These are phyloP conservation scores for Penicillium janthinellum DNA, from an alignment of 2,329 filamentous ascomycete genomes.

Conservation along the genomic window DNA sequence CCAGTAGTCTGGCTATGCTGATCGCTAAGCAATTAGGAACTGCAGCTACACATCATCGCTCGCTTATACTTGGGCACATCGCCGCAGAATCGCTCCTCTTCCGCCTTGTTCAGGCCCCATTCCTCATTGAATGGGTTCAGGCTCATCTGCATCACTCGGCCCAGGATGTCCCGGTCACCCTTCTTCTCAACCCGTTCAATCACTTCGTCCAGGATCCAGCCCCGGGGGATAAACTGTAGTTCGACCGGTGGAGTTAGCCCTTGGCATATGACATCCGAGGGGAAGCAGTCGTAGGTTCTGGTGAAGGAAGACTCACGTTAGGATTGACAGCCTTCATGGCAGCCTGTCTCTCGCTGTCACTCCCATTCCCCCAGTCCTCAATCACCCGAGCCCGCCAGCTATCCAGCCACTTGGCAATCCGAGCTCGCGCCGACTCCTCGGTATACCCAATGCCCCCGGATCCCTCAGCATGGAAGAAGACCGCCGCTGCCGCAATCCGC, in stretches of 20 bases:
- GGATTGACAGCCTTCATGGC: slow-evolving; percentile 89
- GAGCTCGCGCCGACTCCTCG: slow-evolving; percentile 65
- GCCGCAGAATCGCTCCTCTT: slow-evolving; percentile 80
- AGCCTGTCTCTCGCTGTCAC: slow-evolving; percentile 64
- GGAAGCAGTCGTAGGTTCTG: not conserved
- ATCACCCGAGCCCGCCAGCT: slow-evolving; percentile 71
- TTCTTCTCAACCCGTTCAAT: slow-evolving; percentile 86
- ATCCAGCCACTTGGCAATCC: slow-evolving; percentile 78
- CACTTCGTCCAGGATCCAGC: slow-evolving; percentile 91
- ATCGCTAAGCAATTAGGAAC: slow-evolving; percentile 59
- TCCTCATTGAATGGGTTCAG: slow-evolving; percentile 80
- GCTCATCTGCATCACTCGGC: slow-evolving; percentile 78
- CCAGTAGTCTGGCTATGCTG: not conserved
- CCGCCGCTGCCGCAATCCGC: slow-evolving; percentile 64
- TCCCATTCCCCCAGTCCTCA: slow-evolving; percentile 71
- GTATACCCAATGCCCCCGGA: slow-evolving; percentile 59
- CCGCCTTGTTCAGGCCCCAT: slow-evolving; percentile 62
- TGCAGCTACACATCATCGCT: slow-evolving; percentile 93
- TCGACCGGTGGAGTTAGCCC: not conserved
- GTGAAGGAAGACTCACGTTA: slow-evolving; percentile 52
- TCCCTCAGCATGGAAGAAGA: slow-evolving; percentile 81
- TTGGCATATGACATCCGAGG: not conserved
- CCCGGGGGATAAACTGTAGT: slow-evolving; percentile 73
- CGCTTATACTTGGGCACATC: slow-evolving; percentile 78
- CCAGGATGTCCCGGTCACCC: slow-evolving; percentile 76